phyloP scores from a whole-genome alignment of 768 basidiomycete species.

The Boletus rufocinnamomeus region DNA sequence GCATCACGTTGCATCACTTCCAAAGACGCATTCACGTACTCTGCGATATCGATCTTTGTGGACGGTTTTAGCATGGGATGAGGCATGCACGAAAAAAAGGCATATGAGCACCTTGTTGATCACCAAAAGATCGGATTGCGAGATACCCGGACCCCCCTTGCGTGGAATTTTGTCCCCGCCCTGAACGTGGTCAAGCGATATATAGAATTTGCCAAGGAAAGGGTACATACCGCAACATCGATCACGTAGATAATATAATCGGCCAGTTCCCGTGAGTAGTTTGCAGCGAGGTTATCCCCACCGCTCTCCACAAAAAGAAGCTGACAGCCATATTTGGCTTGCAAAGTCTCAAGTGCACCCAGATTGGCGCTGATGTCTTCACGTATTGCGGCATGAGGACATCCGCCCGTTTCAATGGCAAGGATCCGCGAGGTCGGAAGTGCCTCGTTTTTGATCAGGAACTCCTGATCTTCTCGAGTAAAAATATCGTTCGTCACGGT shows the following conservation, averaged over 20 bases:
- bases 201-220: slow-evolving; percentile 1
- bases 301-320: slow-evolving; percentile 94
- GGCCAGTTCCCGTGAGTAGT: slow-evolving; percentile 94
- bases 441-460: slow-evolving; percentile 90
- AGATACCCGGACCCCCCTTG: slow-evolving; percentile 97
- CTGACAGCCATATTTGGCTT: slow-evolving; percentile 88
- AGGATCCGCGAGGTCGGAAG: slow-evolving; percentile 83
- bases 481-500: slow-evolving; percentile 99
- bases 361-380: slow-evolving; percentile 98
- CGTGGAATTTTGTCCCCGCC: slow-evolving; percentile 98
- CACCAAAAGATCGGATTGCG: slow-evolving; percentile 90
- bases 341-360: slow-evolving; percentile 92
- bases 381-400: slow-evolving; percentile 96
- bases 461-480: slow-evolving; percentile 96
- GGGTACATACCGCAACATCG: slow-evolving; percentile 67
- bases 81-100: slow-evolving; percentile 1
- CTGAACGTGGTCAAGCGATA: slow-evolving; percentile 38
- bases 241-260: slow-evolving; percentile 97
- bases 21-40: slow-evolving; percentile 88
- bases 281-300: slow-evolving; percentile 95
- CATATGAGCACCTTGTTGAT: slow-evolving; percentile 78
- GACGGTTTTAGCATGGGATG: neutral
- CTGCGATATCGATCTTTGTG: slow-evolving; percentile 85
- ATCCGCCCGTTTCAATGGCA: slow-evolving; percentile 97
- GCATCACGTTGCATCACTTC: slow-evolving; percentile 95